Base-by-base conservation (phyloP, 345 rosid genomes). In the Citropsis articulata region DNA sequence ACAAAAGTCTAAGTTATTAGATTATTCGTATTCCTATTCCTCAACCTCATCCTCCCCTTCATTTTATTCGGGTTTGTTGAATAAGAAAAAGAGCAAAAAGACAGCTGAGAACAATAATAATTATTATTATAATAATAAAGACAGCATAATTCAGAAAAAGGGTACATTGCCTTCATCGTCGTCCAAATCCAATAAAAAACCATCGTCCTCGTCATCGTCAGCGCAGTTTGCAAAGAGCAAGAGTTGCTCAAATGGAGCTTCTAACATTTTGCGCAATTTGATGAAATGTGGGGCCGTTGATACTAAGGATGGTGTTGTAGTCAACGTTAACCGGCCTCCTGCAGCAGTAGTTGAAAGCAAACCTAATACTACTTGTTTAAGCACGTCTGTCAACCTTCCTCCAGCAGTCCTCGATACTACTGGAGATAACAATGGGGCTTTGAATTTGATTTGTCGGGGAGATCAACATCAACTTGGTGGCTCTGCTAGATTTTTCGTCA, bases 281-380 rank as follows among this genome's bases (percentile, higher is more conserved):
- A 78, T 89, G 56, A 84, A 75, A 31, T 91, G 98, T 38, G 87
- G 94, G 7, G 86, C 88, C 59, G 81, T 71, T 30, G 89, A 85
- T 24, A 86, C 89, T 9, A 82, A 87, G 45, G 91, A 93, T 38
- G 77, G 83, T 25, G 91, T 82, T 33, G 40, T 91, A 22, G 83
- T 87, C 65, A 78, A 76, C 59, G 59, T 82, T 77, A 85, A 45
- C 50, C 50, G 50, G 50, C 50, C 18, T 45, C 18, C 16, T 1
- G 50, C 5, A 12, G 16, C 50, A 42, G 50, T 10, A 42, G 14
- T 3, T 42, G 12, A 42, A 12, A 40, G 13, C 10, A 40, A 40
- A 40, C 13, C 48, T 40, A 40, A 10, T 40, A 63, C 78, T 67
- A 42, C 42, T 53, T n/a, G 75, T 27, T 21, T 66, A 18, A 48